Evolutionary conservation across 108 stramenopile genomes (phyloP).

Genomic region (Chaetoceros muelleri): DNA sequence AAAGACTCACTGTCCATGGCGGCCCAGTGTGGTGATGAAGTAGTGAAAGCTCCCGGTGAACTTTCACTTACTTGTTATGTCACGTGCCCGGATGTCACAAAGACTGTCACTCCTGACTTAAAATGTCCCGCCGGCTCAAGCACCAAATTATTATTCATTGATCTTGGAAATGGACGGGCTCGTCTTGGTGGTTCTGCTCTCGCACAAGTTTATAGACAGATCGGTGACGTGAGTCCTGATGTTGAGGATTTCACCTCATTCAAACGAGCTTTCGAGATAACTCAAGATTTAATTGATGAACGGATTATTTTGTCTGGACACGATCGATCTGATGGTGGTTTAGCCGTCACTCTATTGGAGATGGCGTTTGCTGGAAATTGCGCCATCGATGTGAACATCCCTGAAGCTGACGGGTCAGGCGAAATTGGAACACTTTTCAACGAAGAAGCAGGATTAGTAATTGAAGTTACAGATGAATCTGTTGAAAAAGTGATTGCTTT

Average conservation of each 20-base stretch:
- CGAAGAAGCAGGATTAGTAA: conserved; percentile 93
- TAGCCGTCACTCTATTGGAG: conserved; percentile 83
- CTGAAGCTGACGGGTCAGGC: conserved; percentile 45
- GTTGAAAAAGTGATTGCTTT: conserved; percentile 46
- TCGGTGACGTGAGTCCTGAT: conserved; percentile 90
- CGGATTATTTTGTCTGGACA: conserved; percentile 83
- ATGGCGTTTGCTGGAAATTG: conserved; percentile 99
- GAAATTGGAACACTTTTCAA: conserved; percentile 82
- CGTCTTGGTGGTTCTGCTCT: conserved; percentile 93
- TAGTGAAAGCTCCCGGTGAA: conserved; percentile 96
- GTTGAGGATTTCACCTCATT: conserved; percentile 76
- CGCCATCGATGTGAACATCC: conserved; percentile 79
- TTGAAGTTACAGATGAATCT: conserved; percentile 67
- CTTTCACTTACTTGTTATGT: conserved; percentile 93
- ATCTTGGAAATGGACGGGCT: conserved; percentile 74
- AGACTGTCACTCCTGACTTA: conserved; percentile 94
- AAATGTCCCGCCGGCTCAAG: conserved; percentile 66
- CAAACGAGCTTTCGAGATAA: conserved; percentile 81
- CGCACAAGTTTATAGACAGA: conserved; percentile 88
- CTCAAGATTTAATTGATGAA: conserved; percentile 81
- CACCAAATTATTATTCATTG: conserved; percentile 72
- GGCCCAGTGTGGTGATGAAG: conserved; percentile 86
- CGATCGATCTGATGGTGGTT: conserved; percentile 94
- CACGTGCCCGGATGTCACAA: conserved; percentile 87
- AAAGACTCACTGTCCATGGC: conserved; percentile 99